Percentiles rank a stretch among this genome's conserved stretches.
Conservation (phyloP, 345 rosid species). For the Eucalyptus pauciflora region DNA sequence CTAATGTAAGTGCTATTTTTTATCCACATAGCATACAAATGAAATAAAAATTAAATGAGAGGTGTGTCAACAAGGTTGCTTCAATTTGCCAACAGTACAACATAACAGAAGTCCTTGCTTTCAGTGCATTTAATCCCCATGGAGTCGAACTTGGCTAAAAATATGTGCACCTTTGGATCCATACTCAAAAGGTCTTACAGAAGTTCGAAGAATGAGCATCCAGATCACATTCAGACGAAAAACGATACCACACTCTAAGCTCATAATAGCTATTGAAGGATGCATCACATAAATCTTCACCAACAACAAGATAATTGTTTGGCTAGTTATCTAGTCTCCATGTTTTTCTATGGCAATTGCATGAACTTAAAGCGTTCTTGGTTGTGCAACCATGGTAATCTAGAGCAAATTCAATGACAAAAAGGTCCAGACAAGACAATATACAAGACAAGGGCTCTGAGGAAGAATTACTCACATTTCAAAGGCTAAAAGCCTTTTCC, state of each 20-base stretch:
- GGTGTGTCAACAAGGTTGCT: neutral
- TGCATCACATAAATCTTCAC: neutral
- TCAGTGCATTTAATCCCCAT: neutral
- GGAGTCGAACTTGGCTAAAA: neutral
- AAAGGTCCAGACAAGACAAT: neutral
- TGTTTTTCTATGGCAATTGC: neutral
- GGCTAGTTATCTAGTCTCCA: neutral
- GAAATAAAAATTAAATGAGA: neutral
- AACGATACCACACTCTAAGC: neutral
- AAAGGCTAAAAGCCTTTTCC: slow-evolving; percentile 81
- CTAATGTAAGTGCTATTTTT: neutral
- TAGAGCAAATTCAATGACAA: neutral
- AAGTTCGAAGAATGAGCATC: neutral
- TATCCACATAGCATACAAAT: neutral
- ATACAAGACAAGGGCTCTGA: neutral
- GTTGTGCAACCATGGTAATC: neutral
- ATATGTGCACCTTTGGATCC: neutral
- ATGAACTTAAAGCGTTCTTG: neutral
- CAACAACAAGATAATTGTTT: neutral
- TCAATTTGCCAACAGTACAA: neutral
- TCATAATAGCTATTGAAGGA: neutral
- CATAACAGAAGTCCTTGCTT: neutral
- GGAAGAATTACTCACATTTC: slow-evolving; percentile 50
- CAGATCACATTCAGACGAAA: neutral
- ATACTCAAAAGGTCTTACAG: neutral